Conservation (phyloP, 306 rosid species). For the Rubus parviflorus region DNA sequence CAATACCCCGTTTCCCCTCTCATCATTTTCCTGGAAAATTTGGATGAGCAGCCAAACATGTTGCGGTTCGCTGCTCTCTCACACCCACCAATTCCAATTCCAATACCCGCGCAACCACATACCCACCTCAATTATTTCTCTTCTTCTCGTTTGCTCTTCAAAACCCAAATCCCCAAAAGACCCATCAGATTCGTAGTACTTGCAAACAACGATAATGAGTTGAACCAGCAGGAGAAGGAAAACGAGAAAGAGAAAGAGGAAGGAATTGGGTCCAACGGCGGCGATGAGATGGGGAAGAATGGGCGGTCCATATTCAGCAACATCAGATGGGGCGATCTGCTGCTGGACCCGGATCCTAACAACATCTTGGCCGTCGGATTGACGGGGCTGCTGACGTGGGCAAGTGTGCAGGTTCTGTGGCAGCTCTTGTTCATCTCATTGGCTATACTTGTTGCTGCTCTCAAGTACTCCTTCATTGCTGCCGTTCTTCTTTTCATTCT, state of each 20-base stretch:
- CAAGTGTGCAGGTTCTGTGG: constrained; percentile 78
- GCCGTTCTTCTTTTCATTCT: constrained; percentile 74
- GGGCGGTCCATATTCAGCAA: constrained; percentile 42
- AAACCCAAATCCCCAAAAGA: constrained; percentile 18
- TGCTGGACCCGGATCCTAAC: constrained; percentile 74
- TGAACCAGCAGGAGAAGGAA: constrained; percentile 31
- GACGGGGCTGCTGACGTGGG: constrained; percentile 86
- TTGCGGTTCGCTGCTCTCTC: constrained; percentile 7
- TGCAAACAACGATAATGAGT: constrained; percentile 37
- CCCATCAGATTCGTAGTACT: constrained; percentile 26
- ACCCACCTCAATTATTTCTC: neutral
- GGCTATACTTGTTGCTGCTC: constrained; percentile 79
- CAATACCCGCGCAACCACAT: neutral
- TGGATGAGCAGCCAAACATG: neutral
- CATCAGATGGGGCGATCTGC: constrained; percentile 54
- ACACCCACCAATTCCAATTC: neutral
- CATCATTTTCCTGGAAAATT: neutral
- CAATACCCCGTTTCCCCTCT: neutral
- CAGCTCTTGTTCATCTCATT: constrained; percentile 63
- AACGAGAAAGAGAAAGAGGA: constrained; percentile 21
- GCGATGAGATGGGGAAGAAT: constrained; percentile 33
- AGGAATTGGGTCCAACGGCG: constrained; percentile 33
- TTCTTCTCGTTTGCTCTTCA: constrained; percentile 8
- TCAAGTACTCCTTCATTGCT: constrained; percentile 78
- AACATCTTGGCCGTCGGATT: constrained; percentile 73